These are phyloP conservation scores for Cadophora sp. DNA, from an alignment of 2,329 filamentous ascomycete genomes.

Conservation along the genomic window DNA sequence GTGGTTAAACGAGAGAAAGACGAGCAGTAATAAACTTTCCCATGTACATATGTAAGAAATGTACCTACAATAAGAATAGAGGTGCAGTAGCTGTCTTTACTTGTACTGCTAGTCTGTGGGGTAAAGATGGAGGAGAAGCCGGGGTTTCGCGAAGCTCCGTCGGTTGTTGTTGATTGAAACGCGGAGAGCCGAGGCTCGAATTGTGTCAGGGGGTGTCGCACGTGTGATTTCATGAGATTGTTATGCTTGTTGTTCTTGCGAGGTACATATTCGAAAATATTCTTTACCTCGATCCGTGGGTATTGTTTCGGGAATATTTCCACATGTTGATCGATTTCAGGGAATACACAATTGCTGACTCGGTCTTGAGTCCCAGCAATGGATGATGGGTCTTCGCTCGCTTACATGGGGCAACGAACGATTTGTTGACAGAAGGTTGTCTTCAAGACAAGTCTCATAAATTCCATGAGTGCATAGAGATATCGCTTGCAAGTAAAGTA, in stretches of 20 bases:
- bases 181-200: constrained; percentile 10
- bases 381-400: background rate
- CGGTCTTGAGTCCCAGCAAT: too few species aligned
- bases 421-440: background rate
- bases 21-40: background rate
- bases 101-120: constrained; percentile 10
- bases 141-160: constrained; percentile 13
- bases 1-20: background rate
- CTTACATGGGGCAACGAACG: background rate
- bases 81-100: constrained; percentile 9
- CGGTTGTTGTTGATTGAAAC: constrained; percentile 12
- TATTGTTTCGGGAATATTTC: background rate
- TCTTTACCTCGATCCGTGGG: constrained; percentile 10
- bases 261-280: background rate
- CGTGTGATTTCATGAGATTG: background rate
- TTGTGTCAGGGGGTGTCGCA: background rate
- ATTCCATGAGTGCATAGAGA: too few species aligned
- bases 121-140: constrained; percentile 1
- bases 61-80: background rate
- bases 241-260: background rate
- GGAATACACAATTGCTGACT: too few species aligned
- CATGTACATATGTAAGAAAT: background rate
- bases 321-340: background rate
- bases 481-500: too few species aligned
- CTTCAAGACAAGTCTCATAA: too few species aligned